Conservation (phyloP, 768 basidiomycete species). For the Porphyrellus cyaneotinctus region DNA sequence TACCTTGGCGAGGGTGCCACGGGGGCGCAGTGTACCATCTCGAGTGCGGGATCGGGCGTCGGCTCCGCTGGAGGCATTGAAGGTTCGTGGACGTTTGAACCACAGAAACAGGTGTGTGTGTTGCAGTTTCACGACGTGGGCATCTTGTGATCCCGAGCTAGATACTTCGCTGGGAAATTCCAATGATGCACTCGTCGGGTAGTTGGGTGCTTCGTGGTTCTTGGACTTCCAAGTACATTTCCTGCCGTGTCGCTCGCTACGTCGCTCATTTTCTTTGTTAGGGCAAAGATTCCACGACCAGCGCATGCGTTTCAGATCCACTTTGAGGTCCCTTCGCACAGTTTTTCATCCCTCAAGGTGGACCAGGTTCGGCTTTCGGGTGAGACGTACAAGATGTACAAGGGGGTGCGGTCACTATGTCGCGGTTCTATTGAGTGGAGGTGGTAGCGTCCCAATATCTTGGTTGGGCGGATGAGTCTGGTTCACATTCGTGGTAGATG, state of each 20-base stretch:
- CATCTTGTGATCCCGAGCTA: constrained; percentile 22
- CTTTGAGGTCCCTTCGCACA: constrained; percentile 67
- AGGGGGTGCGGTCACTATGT: constrained; percentile 70
- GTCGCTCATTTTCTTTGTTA: constrained; percentile 17
- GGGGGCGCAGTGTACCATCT: constrained; percentile 66
- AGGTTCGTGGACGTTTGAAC: constrained; percentile 81
- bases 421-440: constrained; percentile 32
- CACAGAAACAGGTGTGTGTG: constrained; percentile 50
- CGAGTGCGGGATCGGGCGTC: constrained; percentile 51
- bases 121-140: not conserved
- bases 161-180: constrained; percentile 79
- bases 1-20: constrained; percentile 72
- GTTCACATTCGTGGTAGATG: not conserved
- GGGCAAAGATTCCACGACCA: constrained; percentile 50
- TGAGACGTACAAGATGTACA: constrained; percentile 86
- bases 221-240: constrained; percentile 60
- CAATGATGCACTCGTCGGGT: constrained; percentile 60
- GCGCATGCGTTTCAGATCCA: constrained; percentile 69
- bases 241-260: not conserved
- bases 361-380: constrained; percentile 79
- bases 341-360: constrained; percentile 78
- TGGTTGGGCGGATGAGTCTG: not conserved
- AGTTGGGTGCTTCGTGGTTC: constrained; percentile 74
- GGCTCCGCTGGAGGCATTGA: constrained; percentile 37
- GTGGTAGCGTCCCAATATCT: too few species aligned